Conservation (phyloP, 306 rosid genomes). For the Castanea mollissima region DNA sequence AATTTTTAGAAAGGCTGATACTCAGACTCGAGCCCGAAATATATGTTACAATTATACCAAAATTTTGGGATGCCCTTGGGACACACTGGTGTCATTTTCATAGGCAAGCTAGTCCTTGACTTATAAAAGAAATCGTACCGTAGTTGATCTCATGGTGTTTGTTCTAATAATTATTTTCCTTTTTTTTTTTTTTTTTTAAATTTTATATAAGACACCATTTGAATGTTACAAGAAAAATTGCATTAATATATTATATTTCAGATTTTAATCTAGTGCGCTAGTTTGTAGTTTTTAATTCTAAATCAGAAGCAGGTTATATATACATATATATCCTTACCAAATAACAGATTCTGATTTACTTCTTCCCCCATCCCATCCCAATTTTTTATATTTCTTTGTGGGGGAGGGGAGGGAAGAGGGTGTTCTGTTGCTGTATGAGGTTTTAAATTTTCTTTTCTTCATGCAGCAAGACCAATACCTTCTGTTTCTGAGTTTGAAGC, state of each 20-base stretch:
- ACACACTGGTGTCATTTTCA: too few relatives aligned
- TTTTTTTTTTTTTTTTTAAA: neutral
- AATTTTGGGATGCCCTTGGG: too few relatives aligned
- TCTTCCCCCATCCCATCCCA: neutral
- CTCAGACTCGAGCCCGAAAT: too few relatives aligned
- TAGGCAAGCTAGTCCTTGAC: neutral
- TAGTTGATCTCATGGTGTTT: neutral
- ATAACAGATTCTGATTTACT: neutral
- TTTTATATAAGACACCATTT: neutral
- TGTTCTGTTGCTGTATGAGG: neutral
- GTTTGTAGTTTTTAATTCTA: neutral
- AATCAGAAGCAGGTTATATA: neutral
- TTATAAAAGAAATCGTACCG: neutral
- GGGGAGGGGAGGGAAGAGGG: neutral
- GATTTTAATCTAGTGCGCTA: neutral
- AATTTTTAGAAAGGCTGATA: too few relatives aligned
- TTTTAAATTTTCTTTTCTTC: constrained; percentile 18
- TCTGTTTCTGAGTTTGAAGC: constrained; percentile 79
- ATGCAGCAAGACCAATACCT: constrained; percentile 69
- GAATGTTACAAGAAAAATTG: neutral
- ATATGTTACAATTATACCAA: too few relatives aligned
- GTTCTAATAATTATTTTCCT: neutral
- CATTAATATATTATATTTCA: neutral
- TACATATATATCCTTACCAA: neutral
- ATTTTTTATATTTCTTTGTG: neutral